Conservation (phyloP, 768 basidiomycete genomes). For the Mrakia hoshinonis region DNA sequence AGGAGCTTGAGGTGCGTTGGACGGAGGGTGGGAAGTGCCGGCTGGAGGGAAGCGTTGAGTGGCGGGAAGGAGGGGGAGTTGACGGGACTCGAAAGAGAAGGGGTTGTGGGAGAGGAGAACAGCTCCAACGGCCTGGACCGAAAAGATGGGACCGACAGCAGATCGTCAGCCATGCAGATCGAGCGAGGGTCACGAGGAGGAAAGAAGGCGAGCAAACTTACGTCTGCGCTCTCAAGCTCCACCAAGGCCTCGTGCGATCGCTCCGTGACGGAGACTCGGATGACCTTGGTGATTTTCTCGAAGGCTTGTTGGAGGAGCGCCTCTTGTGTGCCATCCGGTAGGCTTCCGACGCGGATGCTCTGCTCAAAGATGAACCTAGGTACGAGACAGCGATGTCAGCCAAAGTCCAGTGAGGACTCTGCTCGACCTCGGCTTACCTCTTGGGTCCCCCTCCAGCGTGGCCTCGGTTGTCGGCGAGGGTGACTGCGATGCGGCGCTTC, state of each 20-base stretch:
- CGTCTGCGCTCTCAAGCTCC: constrained; percentile 42
- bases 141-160: neutral
- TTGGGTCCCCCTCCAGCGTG: constrained; percentile 34
- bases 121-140: constrained; percentile 67
- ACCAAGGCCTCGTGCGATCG: constrained; percentile 47
- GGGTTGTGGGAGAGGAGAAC: constrained; percentile 51
- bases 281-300: constrained; percentile 60
- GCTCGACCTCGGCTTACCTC: constrained; percentile 24
- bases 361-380: constrained; percentile 52
- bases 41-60: constrained; percentile 14
- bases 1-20: neutral
- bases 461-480: constrained; percentile 66
- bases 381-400: neutral
- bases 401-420: neutral
- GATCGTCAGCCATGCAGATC: neutral
- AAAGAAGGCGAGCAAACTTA: constrained; percentile 37
- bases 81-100: neutral
- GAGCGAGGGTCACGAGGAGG: neutral
- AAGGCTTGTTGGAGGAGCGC: constrained; percentile 81
- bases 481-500: constrained; percentile 81
- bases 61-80: constrained; percentile 8
- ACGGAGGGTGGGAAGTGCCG: neutral
- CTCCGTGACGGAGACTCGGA: constrained; percentile 64
- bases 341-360: constrained; percentile 64
- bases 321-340: constrained; percentile 74